These are phyloP conservation scores for Auriscalpium vulgare DNA, from an alignment of 768 basidiomycete species.

Conservation along the genomic window DNA sequence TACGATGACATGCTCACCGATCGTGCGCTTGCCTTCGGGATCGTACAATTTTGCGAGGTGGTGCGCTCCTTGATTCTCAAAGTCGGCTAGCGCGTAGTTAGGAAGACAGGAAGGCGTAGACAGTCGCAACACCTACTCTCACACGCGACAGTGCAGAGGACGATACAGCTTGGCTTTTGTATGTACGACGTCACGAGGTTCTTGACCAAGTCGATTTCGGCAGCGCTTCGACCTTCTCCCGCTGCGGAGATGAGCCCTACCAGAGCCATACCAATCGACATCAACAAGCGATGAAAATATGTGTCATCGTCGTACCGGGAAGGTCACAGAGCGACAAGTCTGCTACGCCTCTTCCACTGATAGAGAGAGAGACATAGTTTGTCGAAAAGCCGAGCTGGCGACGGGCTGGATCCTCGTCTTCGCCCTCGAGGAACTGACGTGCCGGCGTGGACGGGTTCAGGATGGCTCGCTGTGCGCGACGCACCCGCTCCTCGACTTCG, in stretches of 20 bases:
- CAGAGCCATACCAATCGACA: not conserved
- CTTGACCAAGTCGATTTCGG: slow-evolving; percentile 57
- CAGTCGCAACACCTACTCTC: slow-evolving; percentile 38
- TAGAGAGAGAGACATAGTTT: slow-evolving; percentile 30
- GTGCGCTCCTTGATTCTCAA: slow-evolving; percentile 72
- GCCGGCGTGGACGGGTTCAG: slow-evolving; percentile 41
- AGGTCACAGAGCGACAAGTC: slow-evolving; percentile 35
- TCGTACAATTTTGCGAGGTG: slow-evolving; percentile 53
- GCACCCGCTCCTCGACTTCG: slow-evolving; percentile 57
- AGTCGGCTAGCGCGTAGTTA: slow-evolving; percentile 45
- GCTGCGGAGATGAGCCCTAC: slow-evolving; percentile 31
- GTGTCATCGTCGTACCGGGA: slow-evolving; percentile 22
- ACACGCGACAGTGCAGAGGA: slow-evolving; percentile 54
- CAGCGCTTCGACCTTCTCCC: slow-evolving; percentile 45
- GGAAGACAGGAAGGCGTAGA: not conserved
- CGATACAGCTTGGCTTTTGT: slow-evolving; percentile 49
- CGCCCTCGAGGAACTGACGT: slow-evolving; percentile 31
- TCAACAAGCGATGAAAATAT: too few species aligned
- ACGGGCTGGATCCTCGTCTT: slow-evolving; percentile 20
- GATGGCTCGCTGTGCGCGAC: slow-evolving; percentile 58
- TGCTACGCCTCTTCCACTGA: slow-evolving; percentile 28
- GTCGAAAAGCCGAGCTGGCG: slow-evolving; percentile 26
- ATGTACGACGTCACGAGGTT: slow-evolving; percentile 54
- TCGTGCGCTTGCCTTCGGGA: slow-evolving; percentile 56
- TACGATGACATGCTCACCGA: slow-evolving; percentile 35